phyloP scores from a whole-genome alignment of 2,329 filamentous ascomycete genomes.

The Talaromyces funiculosus region DNA sequence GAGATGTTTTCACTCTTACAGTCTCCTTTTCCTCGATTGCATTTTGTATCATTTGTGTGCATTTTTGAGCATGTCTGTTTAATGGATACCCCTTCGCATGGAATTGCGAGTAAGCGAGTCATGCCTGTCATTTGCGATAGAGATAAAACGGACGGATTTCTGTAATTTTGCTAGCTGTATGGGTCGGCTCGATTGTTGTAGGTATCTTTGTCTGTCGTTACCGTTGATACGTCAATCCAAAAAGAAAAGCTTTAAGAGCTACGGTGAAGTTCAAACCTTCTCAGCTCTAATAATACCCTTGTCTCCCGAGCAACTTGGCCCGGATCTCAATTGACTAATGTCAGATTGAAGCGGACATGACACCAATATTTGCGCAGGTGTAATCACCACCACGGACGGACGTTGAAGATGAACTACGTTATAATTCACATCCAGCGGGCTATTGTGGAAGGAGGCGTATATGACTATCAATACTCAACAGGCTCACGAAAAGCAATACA shows the following conservation, averaged over 20 bases:
- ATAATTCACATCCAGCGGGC: background rate
- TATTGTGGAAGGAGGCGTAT: background rate
- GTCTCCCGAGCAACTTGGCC: background rate
- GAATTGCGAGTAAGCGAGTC: background rate
- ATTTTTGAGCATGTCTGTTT: background rate
- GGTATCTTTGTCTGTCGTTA: background rate
- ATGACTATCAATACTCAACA: background rate
- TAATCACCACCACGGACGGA: background rate
- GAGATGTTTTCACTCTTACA: background rate
- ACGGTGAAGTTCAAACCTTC: background rate
- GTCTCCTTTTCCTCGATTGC: background rate
- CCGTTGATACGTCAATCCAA: background rate
- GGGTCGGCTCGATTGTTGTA: background rate
- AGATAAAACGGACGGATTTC: background rate
- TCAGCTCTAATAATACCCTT: background rate
- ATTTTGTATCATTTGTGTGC: background rate
- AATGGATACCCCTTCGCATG: background rate
- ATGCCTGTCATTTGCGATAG: slow-evolving; percentile 1
- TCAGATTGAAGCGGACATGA: background rate
- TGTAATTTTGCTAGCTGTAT: background rate
- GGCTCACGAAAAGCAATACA: background rate
- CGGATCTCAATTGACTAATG: background rate
- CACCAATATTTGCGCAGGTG: background rate
- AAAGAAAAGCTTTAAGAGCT: background rate
- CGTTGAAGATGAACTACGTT: background rate